phyloP scores from a whole-genome alignment of 345 rosid genomes.

The Carallia pectinifolia region DNA sequence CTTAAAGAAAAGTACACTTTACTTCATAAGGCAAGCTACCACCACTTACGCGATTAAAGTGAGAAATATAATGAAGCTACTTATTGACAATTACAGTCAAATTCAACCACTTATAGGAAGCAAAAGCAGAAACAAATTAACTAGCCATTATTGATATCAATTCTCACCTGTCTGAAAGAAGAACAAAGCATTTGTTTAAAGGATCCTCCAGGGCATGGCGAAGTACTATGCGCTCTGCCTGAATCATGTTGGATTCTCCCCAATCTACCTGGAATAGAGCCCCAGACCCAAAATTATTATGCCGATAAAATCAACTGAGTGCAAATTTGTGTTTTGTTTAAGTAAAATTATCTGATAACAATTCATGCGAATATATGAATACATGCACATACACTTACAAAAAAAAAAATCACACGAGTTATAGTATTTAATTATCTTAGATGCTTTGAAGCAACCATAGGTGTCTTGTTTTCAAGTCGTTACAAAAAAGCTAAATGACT shows the following conservation, averaged over 20 bases:
- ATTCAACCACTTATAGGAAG: not conserved
- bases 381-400: not conserved
- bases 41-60: not conserved
- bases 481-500: not conserved
- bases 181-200: conserved; percentile 74
- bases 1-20: not conserved
- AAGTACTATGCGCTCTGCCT: conserved; percentile 92
- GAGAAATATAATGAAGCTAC: not conserved
- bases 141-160: conserved; percentile 6
- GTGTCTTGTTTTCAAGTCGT: not conserved
- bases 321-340: not conserved
- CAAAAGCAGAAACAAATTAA: not conserved
- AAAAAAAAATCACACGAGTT: not conserved
- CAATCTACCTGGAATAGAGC: conserved; percentile 74
- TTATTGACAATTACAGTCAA: no score
- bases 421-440: not conserved
- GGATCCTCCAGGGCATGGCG: conserved; percentile 84
- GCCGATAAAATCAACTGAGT: not conserved
- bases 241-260: conserved; percentile 94
- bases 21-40: not conserved
- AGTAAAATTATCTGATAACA: not conserved
- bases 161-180: conserved; percentile 88
- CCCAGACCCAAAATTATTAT: conserved; percentile 11
- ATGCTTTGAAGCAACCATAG: not conserved
- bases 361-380: not conserved